These are phyloP conservation scores for Chaetomium strumarium DNA, from an alignment of 2,329 filamentous ascomycete species.

Conservation along the genomic window DNA sequence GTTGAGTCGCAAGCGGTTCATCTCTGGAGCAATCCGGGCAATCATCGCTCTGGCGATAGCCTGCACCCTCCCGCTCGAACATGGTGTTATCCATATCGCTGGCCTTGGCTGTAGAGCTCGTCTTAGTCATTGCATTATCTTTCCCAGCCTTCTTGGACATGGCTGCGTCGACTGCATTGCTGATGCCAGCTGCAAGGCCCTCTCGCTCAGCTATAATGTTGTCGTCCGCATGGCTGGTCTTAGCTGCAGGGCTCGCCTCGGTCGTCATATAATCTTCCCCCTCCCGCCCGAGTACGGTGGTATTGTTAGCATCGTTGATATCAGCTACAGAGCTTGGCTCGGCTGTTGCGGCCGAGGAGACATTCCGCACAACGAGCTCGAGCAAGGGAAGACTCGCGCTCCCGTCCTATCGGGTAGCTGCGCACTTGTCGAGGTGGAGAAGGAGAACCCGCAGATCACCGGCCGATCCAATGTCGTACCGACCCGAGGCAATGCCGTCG, in stretches of 20 bases:
- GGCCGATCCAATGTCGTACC: background rate
- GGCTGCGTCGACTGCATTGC: background rate
- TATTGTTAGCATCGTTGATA: background rate
- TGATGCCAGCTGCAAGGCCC: too few relatives aligned
- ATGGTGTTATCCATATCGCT: background rate
- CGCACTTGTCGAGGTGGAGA: constrained; percentile 1
- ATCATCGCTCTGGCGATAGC: background rate
- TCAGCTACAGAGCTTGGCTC: too few relatives aligned
- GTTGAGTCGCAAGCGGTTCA: background rate
- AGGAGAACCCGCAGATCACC: background rate
- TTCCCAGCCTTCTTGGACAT: background rate
- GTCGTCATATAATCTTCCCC: background rate
- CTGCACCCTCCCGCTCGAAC: background rate
- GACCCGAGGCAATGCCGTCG: background rate
- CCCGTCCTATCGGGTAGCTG: constrained; percentile 1
- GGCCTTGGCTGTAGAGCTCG: background rate
- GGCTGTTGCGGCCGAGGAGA: too few relatives aligned
- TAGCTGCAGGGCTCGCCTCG: constrained; percentile 1
- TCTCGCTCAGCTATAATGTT: too few relatives aligned
- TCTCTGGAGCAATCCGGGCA: background rate
- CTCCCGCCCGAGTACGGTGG: background rate
- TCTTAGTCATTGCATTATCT: constrained; percentile 1
- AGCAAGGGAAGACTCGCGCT: constrained; percentile 1
- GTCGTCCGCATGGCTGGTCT: background rate
- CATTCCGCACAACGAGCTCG: background rate